Base-by-base conservation (phyloP, 2,329 filamentous ascomycete species). In the Microdochium bolleyi region DNA sequence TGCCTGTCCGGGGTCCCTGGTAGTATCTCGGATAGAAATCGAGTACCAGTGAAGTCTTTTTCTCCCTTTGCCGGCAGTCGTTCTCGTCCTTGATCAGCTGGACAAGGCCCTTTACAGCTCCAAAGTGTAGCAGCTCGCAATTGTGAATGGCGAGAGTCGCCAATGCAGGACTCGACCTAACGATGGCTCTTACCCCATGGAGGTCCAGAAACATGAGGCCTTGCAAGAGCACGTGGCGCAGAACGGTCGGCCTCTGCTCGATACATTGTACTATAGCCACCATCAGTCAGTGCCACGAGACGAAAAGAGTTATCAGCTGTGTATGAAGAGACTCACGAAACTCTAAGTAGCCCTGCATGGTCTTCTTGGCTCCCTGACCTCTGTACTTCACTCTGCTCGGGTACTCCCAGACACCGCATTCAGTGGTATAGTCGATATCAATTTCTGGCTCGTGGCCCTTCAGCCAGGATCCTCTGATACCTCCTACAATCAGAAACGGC, bases 101-200 rank as follows among this genome's bases (percentile, higher is more conserved):
- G 3, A 69, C 19, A 0, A 69, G 27, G 0, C 48, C 27, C 5
- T 54, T 41, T 1, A 63, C 56, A 2, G 51, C 21, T 1, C 57
- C 57, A 14, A 69, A 56, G 49, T 64, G 58, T 1, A 69, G 32
- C 0, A 68, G 52, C 14, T 66, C 64, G 50, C 66, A 69, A 7
- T 64, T 58, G 25, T 64, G 55, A 1, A 69, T 49, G 7, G 59
- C 56, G 1, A 69, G 30, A 0, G 51, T 41, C 46, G 60, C 52
- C 0, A 69, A 54, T 16, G 54, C 56, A 0, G 59, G 59, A 27
- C 63, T 52, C 1, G 30, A 8, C 1, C 52, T 27, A 0, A 68
- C n/a, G 3, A 63, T 56, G 3, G 49, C 27, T 38, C 53, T 25
- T 2, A 68, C 30, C 1, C 60, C 41, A 1, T 34, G 8, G 1